phyloP scores from a whole-genome alignment of 441 rosid species.

The Erysimum cheiri region DNA sequence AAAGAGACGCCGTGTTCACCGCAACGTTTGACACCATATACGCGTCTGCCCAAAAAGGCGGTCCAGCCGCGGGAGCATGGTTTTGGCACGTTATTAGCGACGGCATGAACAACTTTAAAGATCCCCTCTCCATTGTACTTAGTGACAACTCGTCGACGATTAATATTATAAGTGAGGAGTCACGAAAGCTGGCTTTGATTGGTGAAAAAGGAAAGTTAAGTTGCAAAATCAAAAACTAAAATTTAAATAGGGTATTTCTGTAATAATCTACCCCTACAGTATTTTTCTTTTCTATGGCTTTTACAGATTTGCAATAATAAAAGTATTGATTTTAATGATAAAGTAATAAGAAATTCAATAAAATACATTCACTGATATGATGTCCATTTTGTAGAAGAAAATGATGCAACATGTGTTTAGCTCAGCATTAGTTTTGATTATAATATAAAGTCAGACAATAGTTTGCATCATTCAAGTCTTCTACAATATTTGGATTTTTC shows the following conservation, averaged over 20 bases:
- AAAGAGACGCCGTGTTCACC: slow-evolving; percentile 46
- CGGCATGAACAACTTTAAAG: slow-evolving; percentile 60
- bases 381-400: not conserved
- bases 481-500: not conserved
- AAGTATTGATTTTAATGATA: too few species aligned
- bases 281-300: too few species aligned
- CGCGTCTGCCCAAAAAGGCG: slow-evolving; percentile 59
- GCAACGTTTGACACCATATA: slow-evolving; percentile 54
- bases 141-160: slow-evolving; percentile 37
- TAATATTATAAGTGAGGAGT: slow-evolving; percentile 30
- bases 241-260: not conserved
- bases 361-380: not conserved
- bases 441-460: slow-evolving; percentile 7
- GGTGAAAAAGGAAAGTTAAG: slow-evolving; percentile 5
- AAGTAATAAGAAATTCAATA: not conserved
- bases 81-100: slow-evolving; percentile 69
- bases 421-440: not conserved
- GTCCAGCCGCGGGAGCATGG: slow-evolving; percentile 63
- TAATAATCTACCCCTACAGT: not conserved
- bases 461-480: slow-evolving; percentile 8
- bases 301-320: not conserved
- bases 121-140: slow-evolving; percentile 42
- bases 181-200: slow-evolving; percentile 33
- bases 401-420: not conserved
- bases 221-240: slow-evolving; percentile 20